Conservation (phyloP, 2,329 filamentous ascomycete species). For the Scedosporium apiospermum region DNA sequence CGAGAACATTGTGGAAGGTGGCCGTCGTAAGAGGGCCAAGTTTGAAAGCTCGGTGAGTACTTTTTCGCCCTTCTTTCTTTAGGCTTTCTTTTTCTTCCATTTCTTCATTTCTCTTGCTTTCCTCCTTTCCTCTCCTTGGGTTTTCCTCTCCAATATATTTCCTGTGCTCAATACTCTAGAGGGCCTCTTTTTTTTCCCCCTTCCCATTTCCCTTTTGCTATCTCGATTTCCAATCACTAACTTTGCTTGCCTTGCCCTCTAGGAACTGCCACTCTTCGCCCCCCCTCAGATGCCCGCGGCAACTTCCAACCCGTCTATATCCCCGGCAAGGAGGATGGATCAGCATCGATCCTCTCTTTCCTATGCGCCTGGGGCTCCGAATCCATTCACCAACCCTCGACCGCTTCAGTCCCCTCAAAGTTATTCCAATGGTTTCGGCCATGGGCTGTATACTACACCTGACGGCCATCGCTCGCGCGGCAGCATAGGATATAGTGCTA, state of each 20-base stretch:
- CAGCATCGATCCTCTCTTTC: conserved; percentile 64
- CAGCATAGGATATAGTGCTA: conserved; percentile 45
- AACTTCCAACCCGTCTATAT: conserved; percentile 95
- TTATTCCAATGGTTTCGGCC: conserved; percentile 46
- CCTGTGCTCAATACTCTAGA: background rate
- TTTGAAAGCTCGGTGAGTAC: conserved; percentile 88
- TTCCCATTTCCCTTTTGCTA: no score
- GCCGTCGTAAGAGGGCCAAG: conserved; percentile 88
- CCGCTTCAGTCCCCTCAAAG: conserved; percentile 78
- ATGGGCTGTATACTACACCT: conserved; percentile 54
- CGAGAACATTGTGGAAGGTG: conserved; percentile 96
- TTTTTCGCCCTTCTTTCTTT: conserved; percentile 13
- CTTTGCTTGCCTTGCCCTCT: background rate
- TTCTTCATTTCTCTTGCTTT: background rate
- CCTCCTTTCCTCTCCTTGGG: background rate
- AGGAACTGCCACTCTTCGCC: conserved; percentile 94
- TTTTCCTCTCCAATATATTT: conserved; percentile 8
- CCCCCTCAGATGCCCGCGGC: conserved; percentile 88
- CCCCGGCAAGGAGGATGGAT: conserved; percentile 74
- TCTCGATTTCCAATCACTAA: no score
- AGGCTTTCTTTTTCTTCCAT: background rate
- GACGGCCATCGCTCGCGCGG: conserved; percentile 59
- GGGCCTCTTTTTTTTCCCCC: no score
- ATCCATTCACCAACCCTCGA: conserved; percentile 69
- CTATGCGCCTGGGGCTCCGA: conserved; percentile 66